Evolutionary conservation across 2,329 filamentous ascomycete species (phyloP), one percentile per base, ranked within the genome.

Genomic region (Sporothrix brunneoviolacea): DNA sequence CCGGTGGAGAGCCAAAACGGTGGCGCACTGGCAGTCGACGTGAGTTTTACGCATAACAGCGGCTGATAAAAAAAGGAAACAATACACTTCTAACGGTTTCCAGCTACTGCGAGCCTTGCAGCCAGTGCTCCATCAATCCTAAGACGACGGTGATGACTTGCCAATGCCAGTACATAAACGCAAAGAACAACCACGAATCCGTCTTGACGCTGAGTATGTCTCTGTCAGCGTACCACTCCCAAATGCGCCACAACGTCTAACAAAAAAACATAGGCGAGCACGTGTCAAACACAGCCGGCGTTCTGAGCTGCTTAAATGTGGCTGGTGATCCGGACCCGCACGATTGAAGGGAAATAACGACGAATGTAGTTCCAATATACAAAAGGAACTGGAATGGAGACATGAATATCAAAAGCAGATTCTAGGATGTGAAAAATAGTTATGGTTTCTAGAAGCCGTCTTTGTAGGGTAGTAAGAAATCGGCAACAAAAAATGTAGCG

Each of bases 31-130:
- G 43, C 35, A 54, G 22, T 40, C 43, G 5, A 40, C 38, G n/a
- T n/a, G n/a, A n/a, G n/a, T 37, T 9, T 38, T 8, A 7, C 8
- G 13, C 15, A 10, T 35, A 5, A 15, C n/a, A n/a, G n/a, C n/a
- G n/a, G n/a, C 32, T 35, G 13, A 35, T 15, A 38, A 4, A 8
- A 4, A n/a, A n/a, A 51, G 48, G n/a, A n/a, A n/a, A n/a, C n/a
- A n/a, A n/a, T n/a, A n/a, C n/a, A n/a, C n/a, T n/a, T n/a, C n/a
- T n/a, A n/a, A n/a, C n/a, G n/a, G n/a, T n/a, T n/a, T n/a, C n/a
- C n/a, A n/a, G n/a, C 2, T 56, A 49, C 41, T 54, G 52, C 32
- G 47, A 32, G 28, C 53, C 55, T 1, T 57, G 53, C 49, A 49
- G 32, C 41, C 45, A 54, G 38, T 57, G 55, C 51, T 54, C 45